These are phyloP conservation scores for Neoscytalidium dimidiatum DNA, from an alignment of 2,329 filamentous ascomycete species.

Conservation along the genomic window DNA sequence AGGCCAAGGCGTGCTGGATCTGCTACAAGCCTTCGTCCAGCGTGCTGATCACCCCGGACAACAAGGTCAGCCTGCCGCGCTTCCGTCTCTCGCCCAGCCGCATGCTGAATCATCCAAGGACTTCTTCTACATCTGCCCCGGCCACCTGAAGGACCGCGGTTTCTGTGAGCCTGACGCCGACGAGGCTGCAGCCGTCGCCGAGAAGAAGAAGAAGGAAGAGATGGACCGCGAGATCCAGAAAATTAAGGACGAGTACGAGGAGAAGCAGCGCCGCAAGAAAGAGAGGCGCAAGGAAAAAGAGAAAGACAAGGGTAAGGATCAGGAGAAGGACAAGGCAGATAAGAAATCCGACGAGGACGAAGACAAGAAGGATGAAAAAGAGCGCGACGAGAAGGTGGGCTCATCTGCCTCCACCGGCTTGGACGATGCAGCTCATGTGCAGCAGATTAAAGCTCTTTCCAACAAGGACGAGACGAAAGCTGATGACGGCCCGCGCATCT, in stretches of 20 bases:
- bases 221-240: conserved; percentile 51
- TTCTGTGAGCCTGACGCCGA: conserved; percentile 76
- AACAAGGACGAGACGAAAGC: conserved; percentile 45
- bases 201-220: conserved; percentile 55
- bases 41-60: conserved; percentile 85
- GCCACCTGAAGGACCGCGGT: conserved; percentile 78
- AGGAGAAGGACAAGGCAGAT: conserved; percentile 58
- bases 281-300: conserved; percentile 47
- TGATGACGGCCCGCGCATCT: conserved; percentile 76
- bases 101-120: conserved; percentile 53
- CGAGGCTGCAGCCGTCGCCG: conserved; percentile 61
- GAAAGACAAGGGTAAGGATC: conserved; percentile 46
- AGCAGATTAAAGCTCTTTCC: conserved; percentile 50
- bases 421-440: background rate
- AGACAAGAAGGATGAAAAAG: conserved; percentile 65
- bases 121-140: conserved; percentile 87
- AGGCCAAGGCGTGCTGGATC: conserved; percentile 81
- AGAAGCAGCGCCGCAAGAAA: conserved; percentile 60
- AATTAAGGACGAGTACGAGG: conserved; percentile 53
- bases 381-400: conserved; percentile 60
- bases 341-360: conserved; percentile 66
- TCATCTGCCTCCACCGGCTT: background rate
- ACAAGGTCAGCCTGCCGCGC: conserved; percentile 64
- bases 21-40: conserved; percentile 88
- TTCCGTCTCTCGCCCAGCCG: background rate